Percentiles rank a stretch among this genome's conserved stretches.
phyloP scores from a whole-genome alignment of 169 alveolate genomes.

The Haemoproteus tartakovskyi region DNA sequence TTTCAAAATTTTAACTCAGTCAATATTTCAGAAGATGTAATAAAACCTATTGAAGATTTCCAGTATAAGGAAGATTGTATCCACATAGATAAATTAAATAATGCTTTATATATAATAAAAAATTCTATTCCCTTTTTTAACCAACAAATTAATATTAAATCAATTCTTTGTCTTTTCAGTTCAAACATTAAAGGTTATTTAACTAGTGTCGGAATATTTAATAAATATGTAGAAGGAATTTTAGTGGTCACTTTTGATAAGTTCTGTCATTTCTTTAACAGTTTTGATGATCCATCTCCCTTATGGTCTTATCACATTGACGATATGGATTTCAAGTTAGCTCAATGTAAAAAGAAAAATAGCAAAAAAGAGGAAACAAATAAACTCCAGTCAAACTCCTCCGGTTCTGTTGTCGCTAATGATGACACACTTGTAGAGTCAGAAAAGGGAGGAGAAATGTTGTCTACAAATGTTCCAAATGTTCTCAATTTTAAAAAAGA shows the following conservation, averaged over 20 bases:
- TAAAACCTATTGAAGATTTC: constrained; percentile 17
- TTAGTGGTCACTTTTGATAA: constrained; percentile 57
- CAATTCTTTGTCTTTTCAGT: constrained; percentile 40
- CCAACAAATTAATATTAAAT: constrained; percentile 15
- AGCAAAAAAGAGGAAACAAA: neutral
- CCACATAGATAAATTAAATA: constrained; percentile 19
- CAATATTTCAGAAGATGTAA: constrained; percentile 6
- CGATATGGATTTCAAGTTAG: constrained; percentile 40
- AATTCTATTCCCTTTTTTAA: constrained; percentile 24
- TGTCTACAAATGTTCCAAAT: too few species aligned
- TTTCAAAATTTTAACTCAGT: constrained; percentile 22
- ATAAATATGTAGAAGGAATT: constrained; percentile 38
- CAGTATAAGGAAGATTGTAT: constrained; percentile 9
- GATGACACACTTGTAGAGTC: neutral
- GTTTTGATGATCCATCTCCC: constrained; percentile 39
- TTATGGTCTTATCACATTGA: constrained; percentile 56
- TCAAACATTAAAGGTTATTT: constrained; percentile 33
- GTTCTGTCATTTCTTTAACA: constrained; percentile 32
- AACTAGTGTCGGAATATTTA: constrained; percentile 58
- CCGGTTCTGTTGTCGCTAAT: neutral
- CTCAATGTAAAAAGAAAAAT: neutral
- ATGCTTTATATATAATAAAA: constrained; percentile 34
- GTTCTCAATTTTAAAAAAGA: neutral
- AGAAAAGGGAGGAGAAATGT: too few species aligned
- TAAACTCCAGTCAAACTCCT: neutral